Evolutionary conservation across 2,329 filamentous ascomycete species (phyloP), one percentile per base, ranked within the genome.

Genomic region (Amauroascus verrucosus): DNA sequence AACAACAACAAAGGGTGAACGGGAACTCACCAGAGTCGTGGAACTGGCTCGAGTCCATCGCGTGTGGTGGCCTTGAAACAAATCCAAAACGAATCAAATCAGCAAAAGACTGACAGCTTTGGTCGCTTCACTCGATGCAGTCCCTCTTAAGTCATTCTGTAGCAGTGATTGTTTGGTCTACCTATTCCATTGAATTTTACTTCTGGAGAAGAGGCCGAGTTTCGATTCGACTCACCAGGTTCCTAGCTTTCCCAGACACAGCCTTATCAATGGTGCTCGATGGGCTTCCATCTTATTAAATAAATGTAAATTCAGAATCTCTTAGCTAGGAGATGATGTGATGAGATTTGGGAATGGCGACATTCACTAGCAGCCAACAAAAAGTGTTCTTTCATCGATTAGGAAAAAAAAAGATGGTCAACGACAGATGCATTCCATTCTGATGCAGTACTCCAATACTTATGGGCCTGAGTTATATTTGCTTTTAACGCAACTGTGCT

Each of bases 21-120:
- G 33, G 33, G 33, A n/a, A 53, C 51, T 41, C 37, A 53, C 51
- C 51, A 16, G 41, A 14, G 32, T 53, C 35, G n/a, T 33, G 38
- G 33, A 24, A 18, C n/a, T 48, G 43, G 33, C 51, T 48, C 8
- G 20, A 48, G 5, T 53, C 51, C 51, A 48, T 48, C 28, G 51
- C 51, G 26, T 47, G 43, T 30, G 51, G 51, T 20, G 51, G 51
- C 51, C 51, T 53, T 52, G 20, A 48, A 22, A 40, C 1, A 43
- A 28, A 22, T 24, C 2, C 5, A 45, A 22, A 37, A 41, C 18
- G 20, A 24, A 22, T 37, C 32, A 9, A 53, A 28, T 48, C 18
- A 48, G 51, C 44, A 48, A 32, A 18, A 14, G 6, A 38, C 5
- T 35, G 33, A 6, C 41, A 45, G 22, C 41, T 41, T 24, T 13